Percentiles rank a stretch among this genome's conserved stretches.
These are phyloP conservation scores for Phoenix dactylifera DNA, from an alignment of 176 grass and related monocot species.

Conservation along the genomic window DNA sequence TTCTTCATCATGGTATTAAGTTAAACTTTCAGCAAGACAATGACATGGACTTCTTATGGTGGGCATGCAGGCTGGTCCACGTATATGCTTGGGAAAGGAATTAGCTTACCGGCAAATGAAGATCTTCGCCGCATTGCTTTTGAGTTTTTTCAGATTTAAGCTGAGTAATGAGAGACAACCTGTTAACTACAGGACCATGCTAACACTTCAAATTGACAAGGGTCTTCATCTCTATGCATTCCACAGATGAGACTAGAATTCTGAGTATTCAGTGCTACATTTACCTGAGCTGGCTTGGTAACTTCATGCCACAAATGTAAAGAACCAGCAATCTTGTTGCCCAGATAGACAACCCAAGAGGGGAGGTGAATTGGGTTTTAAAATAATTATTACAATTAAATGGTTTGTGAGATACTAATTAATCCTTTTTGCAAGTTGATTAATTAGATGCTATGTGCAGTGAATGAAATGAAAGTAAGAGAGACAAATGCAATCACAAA, in stretches of 20 bases:
- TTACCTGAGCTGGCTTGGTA: no score
- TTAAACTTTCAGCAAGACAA: not conserved
- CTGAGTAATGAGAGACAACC: constrained; percentile 37
- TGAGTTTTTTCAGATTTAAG: constrained; percentile 64
- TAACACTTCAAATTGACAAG: constrained; percentile 50
- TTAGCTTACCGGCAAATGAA: constrained; percentile 74
- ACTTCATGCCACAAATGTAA: no score
- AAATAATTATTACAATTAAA: no score
- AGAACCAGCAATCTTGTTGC: no score
- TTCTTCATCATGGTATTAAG: not conserved
- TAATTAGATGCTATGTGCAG: no score
- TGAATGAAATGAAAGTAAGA: no score
- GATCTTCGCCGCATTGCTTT: constrained; percentile 36
- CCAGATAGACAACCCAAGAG: no score
- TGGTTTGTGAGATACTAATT: no score
- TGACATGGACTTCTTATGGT: constrained; percentile 8
- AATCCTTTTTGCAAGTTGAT: no score
- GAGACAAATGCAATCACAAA: no score
- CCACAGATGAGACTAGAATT: not conserved
- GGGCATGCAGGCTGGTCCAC: constrained; percentile 35
- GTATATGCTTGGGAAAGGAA: constrained; percentile 69
- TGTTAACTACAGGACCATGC: constrained; percentile 35
- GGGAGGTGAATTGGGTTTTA: no score
- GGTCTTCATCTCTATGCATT: constrained; percentile 35
- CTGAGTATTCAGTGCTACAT: no score